Conservation (phyloP, 306 rosid genomes). For the Vigna nakashimae region DNA sequence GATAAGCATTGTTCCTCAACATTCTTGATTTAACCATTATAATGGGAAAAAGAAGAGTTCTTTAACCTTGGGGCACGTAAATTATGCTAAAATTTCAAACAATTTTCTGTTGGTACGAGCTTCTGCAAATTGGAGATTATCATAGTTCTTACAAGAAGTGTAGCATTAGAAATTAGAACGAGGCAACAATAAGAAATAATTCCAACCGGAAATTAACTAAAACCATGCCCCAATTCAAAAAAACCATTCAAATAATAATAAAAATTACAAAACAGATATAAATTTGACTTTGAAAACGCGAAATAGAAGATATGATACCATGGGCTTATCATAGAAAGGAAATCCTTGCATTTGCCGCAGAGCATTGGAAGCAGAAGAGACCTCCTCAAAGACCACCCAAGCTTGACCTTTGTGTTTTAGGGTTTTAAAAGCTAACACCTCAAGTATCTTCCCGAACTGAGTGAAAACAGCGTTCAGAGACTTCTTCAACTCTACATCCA, state of each 20-base stretch:
- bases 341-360: slow-evolving; percentile 98
- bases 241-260: neutral
- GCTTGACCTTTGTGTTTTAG: slow-evolving; percentile 98
- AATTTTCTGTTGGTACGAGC: neutral
- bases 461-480: slow-evolving; percentile 88
- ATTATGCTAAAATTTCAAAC: slow-evolving; percentile 23
- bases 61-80: neutral
- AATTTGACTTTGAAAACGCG: neutral
- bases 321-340: slow-evolving; percentile 96
- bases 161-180: slow-evolving; percentile 1
- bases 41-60: too few relatives aligned
- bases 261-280: neutral
- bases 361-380: slow-evolving; percentile 86
- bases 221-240: neutral
- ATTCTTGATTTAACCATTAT: neutral
- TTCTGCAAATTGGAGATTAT: neutral
- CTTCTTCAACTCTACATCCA: slow-evolving; percentile 81
- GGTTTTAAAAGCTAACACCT: slow-evolving; percentile 87
- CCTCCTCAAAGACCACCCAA: slow-evolving; percentile 95
- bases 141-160: neutral
- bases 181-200: neutral
- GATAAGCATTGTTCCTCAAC: slow-evolving; percentile 3
- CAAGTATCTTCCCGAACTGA: slow-evolving; percentile 96
- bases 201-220: neutral
- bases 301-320: slow-evolving; percentile 58